Percentiles rank a stretch among this genome's conserved stretches.
phyloP scores from a whole-genome alignment of 352 stramenopile species.

The Thraustotheca clavata region DNA sequence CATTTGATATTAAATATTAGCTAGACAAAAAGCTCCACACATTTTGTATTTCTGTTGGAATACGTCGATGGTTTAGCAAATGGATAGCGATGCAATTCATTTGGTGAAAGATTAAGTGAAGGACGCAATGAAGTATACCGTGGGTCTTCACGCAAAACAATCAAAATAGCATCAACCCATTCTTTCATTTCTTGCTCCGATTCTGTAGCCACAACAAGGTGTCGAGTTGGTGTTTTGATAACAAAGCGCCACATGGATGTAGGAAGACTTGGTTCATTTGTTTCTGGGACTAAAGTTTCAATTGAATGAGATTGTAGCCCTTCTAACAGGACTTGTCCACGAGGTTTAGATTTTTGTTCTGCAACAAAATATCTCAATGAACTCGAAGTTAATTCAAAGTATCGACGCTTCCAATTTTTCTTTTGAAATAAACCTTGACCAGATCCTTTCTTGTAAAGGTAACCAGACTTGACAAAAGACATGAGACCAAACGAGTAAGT shows the following conservation, averaged over 20 bases:
- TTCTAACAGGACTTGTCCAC: slow-evolving; percentile 54
- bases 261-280: slow-evolving; percentile 48
- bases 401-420: slow-evolving; percentile 75
- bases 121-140: neutral
- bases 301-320: slow-evolving; percentile 41
- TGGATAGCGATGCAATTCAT: neutral
- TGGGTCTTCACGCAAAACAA: neutral
- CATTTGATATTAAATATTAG: too few species aligned
- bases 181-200: slow-evolving; percentile 82
- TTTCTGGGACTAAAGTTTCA: slow-evolving; percentile 68
- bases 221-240: slow-evolving; percentile 48
- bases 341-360: slow-evolving; percentile 49
- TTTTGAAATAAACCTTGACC: slow-evolving; percentile 46
- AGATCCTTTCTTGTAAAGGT: slow-evolving; percentile 74
- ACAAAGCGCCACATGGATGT: slow-evolving; percentile 73
- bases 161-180: slow-evolving; percentile 58
- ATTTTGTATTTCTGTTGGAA: too few species aligned
- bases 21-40: too few species aligned
- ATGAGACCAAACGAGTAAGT: too few species aligned
- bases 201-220: slow-evolving; percentile 49
- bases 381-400: slow-evolving; percentile 42
- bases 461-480: slow-evolving; percentile 26
- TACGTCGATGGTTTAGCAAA: neutral
- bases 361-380: slow-evolving; percentile 67
- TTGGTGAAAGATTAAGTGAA: neutral